These are phyloP conservation scores for Chondrostereum purpureum DNA, from an alignment of 1,284 basidiomycete species.

Conservation along the genomic window DNA sequence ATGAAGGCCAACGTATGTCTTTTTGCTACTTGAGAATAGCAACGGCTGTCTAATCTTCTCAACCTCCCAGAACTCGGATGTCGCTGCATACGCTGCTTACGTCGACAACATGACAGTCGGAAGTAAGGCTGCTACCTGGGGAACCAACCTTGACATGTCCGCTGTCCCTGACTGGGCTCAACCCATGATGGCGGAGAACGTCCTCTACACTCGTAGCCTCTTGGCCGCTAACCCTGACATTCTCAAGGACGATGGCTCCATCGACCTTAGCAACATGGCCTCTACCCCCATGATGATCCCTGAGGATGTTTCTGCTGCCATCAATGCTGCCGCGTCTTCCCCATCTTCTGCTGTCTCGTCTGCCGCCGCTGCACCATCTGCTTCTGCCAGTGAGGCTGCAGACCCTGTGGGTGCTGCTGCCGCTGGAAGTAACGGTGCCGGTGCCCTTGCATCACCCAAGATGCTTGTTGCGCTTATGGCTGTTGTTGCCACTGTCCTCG, in stretches of 20 bases:
- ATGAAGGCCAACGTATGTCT: constrained; percentile 40
- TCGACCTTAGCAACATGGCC: constrained; percentile 41
- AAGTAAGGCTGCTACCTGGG: constrained; percentile 55
- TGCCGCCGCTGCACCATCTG: constrained; percentile 19
- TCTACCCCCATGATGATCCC: constrained; percentile 51
- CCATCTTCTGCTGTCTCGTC: constrained; percentile 20
- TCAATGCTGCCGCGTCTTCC: constrained; percentile 27
- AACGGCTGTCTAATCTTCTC: constrained; percentile 4
- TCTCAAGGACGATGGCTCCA: constrained; percentile 40
- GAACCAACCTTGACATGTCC: constrained; percentile 50
- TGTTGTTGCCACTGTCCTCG: constrained; percentile 46
- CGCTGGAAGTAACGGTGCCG: constrained; percentile 37
- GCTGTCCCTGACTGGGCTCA: constrained; percentile 50
- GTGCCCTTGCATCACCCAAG: constrained; percentile 41
- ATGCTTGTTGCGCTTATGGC: constrained; percentile 43
- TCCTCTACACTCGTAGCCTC: constrained; percentile 56
- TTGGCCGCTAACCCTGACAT: constrained; percentile 56
- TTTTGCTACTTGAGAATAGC: neutral
- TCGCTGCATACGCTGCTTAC: constrained; percentile 50
- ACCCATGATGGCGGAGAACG: constrained; percentile 45
- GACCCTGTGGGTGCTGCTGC: constrained; percentile 22
- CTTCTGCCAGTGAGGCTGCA: constrained; percentile 23
- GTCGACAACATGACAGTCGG: constrained; percentile 39
- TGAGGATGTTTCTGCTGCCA: constrained; percentile 41
- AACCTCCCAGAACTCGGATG: constrained; percentile 36